These are phyloP conservation scores for Apophysomyces variabilis DNA, from an alignment of 371 early-diverging fungal genomes.

Conservation along the genomic window DNA sequence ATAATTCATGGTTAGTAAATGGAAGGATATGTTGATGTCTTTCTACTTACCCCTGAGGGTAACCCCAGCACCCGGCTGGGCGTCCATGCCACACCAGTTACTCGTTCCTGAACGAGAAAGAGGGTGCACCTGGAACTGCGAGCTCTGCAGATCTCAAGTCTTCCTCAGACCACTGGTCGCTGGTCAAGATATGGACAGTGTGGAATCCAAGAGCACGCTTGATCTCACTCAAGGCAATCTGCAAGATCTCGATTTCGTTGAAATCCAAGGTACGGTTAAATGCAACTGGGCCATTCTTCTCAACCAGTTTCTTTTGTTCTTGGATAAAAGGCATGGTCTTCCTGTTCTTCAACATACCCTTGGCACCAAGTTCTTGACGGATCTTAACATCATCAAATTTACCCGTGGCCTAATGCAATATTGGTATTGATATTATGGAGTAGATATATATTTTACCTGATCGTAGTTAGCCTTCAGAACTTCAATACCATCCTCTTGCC, in stretches of 20 bases:
- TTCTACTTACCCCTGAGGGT: too few relatives aligned
- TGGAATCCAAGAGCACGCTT: constrained; percentile 53
- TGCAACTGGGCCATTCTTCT: constrained; percentile 67
- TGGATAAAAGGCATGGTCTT: constrained; percentile 93
- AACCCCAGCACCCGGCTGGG: too few relatives aligned
- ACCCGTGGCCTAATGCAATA: constrained; percentile 39
- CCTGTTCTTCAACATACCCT: constrained; percentile 90
- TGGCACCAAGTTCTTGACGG: constrained; percentile 66
- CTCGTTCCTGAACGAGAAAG: constrained; percentile 58
- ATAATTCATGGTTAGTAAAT: too few relatives aligned
- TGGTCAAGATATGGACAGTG: constrained; percentile 43
- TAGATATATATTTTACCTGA: constrained; percentile 28
- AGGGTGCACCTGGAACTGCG: constrained; percentile 74
- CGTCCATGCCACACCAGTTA: constrained; percentile 6
- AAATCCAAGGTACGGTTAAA: constrained; percentile 85
- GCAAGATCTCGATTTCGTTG: constrained; percentile 75
- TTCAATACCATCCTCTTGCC: constrained; percentile 86
- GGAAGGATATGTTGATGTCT: too few relatives aligned
- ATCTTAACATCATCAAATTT: constrained; percentile 77
- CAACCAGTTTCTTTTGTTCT: constrained; percentile 76
- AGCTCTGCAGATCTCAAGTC: constrained; percentile 59
- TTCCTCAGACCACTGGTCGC: constrained; percentile 56
- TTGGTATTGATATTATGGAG: neutral
- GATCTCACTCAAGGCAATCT: constrained; percentile 56
- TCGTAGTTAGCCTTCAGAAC: constrained; percentile 74